These are phyloP conservation scores for Eragrostis curvula DNA, from an alignment of 176 grass and related monocot genomes.

Conservation along the genomic window DNA sequence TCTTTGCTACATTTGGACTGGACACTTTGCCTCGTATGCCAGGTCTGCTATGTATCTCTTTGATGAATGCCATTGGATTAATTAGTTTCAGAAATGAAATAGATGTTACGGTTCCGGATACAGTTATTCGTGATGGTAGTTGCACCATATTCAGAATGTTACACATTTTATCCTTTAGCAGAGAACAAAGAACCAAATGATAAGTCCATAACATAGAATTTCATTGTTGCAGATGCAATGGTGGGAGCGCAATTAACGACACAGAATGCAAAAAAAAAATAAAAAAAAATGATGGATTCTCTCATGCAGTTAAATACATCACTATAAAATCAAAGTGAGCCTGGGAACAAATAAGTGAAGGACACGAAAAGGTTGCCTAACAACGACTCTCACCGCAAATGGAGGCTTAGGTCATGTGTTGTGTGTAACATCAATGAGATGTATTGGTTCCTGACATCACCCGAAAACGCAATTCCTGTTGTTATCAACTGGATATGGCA, in stretches of 20 bases:
- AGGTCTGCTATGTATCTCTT: background rate
- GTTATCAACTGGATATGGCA: constrained; percentile 34
- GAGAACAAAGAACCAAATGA: background rate
- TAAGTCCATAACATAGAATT: constrained; percentile 8
- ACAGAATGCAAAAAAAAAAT: no score
- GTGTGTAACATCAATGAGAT: background rate
- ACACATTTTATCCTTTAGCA: background rate
- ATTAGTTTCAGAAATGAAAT: constrained; percentile 23
- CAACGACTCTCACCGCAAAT: constrained; percentile 14
- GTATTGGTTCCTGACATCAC: constrained; percentile 35
- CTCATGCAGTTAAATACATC: constrained; percentile 9
- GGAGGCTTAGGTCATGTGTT: constrained; percentile 30
- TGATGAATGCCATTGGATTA: background rate
- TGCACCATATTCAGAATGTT: background rate
- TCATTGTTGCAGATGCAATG: no score
- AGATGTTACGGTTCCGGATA: background rate
- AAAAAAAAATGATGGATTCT: no score
- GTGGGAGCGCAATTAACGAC: no score
- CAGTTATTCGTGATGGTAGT: no score
- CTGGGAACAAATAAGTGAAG: constrained; percentile 23
- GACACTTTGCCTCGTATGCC: background rate
- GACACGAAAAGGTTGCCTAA: constrained; percentile 14
- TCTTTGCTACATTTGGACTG: background rate
- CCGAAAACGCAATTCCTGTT: background rate
- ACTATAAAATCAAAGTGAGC: background rate